Conservation (phyloP, 345 rosid species). For the Psidium friedrichsthalianum region DNA sequence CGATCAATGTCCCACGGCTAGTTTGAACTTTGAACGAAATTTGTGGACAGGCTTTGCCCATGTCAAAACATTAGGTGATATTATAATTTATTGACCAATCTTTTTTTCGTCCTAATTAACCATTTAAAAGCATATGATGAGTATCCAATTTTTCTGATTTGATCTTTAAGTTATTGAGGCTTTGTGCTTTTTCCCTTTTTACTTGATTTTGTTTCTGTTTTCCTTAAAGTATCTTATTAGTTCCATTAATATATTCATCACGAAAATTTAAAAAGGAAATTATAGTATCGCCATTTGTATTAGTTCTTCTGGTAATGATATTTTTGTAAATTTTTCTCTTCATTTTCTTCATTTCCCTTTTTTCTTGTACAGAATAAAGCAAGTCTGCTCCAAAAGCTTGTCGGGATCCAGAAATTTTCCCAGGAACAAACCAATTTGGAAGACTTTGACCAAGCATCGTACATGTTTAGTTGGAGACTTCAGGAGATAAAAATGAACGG, state of each 20-base stretch:
- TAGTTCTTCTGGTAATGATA: not conserved
- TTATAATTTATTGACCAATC: not conserved
- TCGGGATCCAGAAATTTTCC: no score
- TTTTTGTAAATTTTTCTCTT: not conserved
- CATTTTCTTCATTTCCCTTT: not conserved
- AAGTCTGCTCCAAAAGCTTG: no score
- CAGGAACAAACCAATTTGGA: no score
- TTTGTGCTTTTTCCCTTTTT: not conserved
- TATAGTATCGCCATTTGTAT: not conserved
- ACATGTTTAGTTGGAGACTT: no score
- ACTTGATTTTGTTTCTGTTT: not conserved
- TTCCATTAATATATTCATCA: not conserved
- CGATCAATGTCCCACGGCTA: not conserved
- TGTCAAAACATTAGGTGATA: not conserved
- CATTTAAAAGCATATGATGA: no score
- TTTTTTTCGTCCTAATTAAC: not conserved
- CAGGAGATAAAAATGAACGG: no score
- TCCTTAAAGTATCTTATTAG: not conserved
- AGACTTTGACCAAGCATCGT: no score
- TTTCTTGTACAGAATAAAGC: no score
- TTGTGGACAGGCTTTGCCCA: not conserved
- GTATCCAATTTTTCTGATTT: no score
- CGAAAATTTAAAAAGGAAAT: no score
- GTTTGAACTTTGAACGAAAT: not conserved
- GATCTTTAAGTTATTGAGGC: not conserved